A percentile compares a stretch with the other conserved stretches of the same genome.
Conservation (phyloP, 2,329 filamentous ascomycete genomes). For the Coniosporium tulheliwenetii region DNA sequence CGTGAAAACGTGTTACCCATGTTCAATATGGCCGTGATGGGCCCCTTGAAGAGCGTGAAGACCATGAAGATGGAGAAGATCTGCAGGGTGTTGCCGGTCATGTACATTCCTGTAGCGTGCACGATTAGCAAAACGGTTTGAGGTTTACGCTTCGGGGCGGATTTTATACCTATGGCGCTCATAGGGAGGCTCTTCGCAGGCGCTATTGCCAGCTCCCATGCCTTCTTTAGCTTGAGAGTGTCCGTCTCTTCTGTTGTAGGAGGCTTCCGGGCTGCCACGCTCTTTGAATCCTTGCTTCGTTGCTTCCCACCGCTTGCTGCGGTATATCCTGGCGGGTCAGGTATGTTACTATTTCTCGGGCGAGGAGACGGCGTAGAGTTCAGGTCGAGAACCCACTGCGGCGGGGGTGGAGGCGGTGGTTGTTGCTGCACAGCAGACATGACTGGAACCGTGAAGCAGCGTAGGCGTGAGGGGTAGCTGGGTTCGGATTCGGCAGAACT, state of each 20-base stretch:
- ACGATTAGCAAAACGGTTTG: too few relatives aligned
- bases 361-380: conserved; percentile 51
- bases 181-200: conserved; percentile 91
- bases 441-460: too few relatives aligned
- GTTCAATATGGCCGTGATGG: conserved; percentile 65
- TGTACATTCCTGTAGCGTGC: conserved; percentile 71
- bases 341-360: conserved; percentile 50
- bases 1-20: conserved; percentile 82
- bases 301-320: conserved; percentile 29
- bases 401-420: conserved; percentile 30
- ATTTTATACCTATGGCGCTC: conserved; percentile 53
- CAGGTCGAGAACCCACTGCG: conserved; percentile 73
- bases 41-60: conserved; percentile 96
- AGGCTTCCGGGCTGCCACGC: conserved; percentile 35
- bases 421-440: too few relatives aligned
- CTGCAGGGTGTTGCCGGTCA: conserved; percentile 95
- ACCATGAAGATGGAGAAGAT: conserved; percentile 99
- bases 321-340: conserved; percentile 78
- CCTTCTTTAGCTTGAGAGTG: conserved; percentile 92
- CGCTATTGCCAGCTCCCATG: conserved; percentile 90
- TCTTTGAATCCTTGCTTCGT: not conserved
- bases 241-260: conserved; percentile 78
- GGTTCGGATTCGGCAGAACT: too few relatives aligned
- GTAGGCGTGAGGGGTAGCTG: too few relatives aligned
- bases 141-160: too few relatives aligned